Base-by-base conservation (phyloP, 805 yeast genomes). In the Clavispora fructus region DNA sequence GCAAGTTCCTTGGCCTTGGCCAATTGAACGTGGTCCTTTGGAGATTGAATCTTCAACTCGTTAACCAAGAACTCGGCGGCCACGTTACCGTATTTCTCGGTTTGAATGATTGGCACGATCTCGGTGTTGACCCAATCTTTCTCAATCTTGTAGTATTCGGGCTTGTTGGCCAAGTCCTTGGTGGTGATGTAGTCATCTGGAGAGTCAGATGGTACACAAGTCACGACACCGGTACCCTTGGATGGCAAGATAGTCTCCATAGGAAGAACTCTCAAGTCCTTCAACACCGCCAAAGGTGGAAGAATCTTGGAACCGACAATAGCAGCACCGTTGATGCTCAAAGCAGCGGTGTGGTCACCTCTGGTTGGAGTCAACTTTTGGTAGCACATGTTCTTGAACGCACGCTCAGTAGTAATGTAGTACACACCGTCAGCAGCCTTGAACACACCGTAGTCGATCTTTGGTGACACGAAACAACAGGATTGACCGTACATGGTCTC, bases 401-500 rank as follows among this genome's bases (percentile, higher is more conserved):
- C 94, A 64, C 97, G 87, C 69, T 87, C 86, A 40, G 99, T 94
- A 61, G 94, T 84, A 63, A 94, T 83, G 69, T 71, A 90, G 68
- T 77, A 82, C 58, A 84, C 84, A 53, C 77, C 80, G 40, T 76
- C 73, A 51, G 94, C 92, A 46, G 89, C 92, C 63, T 88, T 87
- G 64, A 87, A 94, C 43, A 94, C 68, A 64, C 99, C 98, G 63
- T 94, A 94, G 40, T 78, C 80, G 58, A 94, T 88, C 74, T 87
- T 89, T 64, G 98, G 97, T 27, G 96, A 87, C 23, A 94, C 98
- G 60, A 92, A 94, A 78, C 97, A 91, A 77, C 96, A 88, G 6
- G 97, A 88, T 75, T 94, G 98, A 53, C 97, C 98, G 62, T 91
- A 91, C 97, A 94, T 89, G 57, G 99, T 94, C 73, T 94, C 99